Conservation (phyloP, 1,284 basidiomycete species). For the Sporisorium scitamineum region DNA sequence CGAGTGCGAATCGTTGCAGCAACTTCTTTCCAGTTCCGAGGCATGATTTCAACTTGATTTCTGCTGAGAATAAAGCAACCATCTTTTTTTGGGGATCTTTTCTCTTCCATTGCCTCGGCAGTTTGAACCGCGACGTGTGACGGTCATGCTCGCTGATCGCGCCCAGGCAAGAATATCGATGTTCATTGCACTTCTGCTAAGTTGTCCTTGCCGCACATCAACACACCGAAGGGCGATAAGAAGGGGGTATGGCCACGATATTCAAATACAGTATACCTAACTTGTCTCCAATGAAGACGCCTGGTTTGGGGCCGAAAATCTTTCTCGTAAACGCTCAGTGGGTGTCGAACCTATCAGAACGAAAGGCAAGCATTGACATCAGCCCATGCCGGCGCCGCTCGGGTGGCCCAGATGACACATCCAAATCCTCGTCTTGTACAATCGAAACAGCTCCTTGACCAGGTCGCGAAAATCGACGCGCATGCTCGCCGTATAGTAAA, state of each 20-base stretch:
- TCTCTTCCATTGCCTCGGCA: no score
- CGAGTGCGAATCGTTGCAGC: background rate
- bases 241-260: background rate
- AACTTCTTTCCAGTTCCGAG: background rate
- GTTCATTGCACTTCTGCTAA: no score
- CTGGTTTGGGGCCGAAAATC: background rate
- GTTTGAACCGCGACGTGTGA: no score
- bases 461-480: constrained; percentile 97
- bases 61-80: no score
- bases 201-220: no score
- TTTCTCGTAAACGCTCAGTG: background rate
- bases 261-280: background rate
- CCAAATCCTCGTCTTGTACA: constrained; percentile 67
- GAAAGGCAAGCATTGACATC: background rate
- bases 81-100: background rate
- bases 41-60: background rate
- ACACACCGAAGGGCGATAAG: background rate
- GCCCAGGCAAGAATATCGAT: no score
- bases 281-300: background rate
- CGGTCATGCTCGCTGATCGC: no score
- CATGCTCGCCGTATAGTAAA: constrained; percentile 96
- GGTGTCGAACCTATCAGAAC: background rate
- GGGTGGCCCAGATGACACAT: constrained; percentile 59
- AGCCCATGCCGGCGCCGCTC: constrained; percentile 46
- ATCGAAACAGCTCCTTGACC: constrained; percentile 88